Base-by-base conservation (phyloP, 805 yeast species). In the Cyberlindnera galapagoensis region DNA sequence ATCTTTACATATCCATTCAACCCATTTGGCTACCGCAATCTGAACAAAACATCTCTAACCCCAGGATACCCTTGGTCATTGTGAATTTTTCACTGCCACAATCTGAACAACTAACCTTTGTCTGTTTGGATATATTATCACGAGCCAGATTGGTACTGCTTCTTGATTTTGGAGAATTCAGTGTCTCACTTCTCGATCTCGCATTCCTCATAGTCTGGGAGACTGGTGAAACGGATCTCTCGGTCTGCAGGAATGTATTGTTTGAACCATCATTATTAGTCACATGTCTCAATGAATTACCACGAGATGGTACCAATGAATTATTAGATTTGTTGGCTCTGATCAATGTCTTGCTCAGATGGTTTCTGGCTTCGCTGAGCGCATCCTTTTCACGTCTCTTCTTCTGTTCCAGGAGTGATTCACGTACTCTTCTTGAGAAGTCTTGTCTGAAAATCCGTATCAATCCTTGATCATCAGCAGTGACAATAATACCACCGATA, bases 371-470 rank as follows among this genome's bases (percentile, higher is more conserved):
- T n/a, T n/a, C n/a, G n/a, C n/a, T n/a, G n/a, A n/a, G 31, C 12
- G 10, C 17, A 18, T 34, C 34, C 14, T 30, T 24, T 9, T 12
- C 16, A 4, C 14, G n/a, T 24, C 24, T 34, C 17, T 33, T 34
- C 21, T 39, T 38, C 20, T 50, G 45, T 7, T 32, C 37, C n/a
- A 62, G 40, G 1, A 65, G 44, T 4, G 46, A 38, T 31, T 63
- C 63, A 35, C 79, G 48, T 10, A 63, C 56, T 9, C 49, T 46
- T 31, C 71, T 63, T 0, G 92, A 80, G 33, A 80, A 66, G 53
- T 87, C 97, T 36, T 84, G 80, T 49, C 97, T 65, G 52, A 82
- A 83, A 0, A 87, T 81, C 27, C 92, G 58, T 19, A 87, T 81
- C 3, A 67, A 44, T 0, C 96, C 96, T 15, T 63, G 57, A 35